Percentiles rank a stretch among this genome's conserved stretches.
These are phyloP conservation scores for Westerdykella aurantiaca DNA, from an alignment of 2,329 filamentous ascomycete genomes.

Conservation along the genomic window DNA sequence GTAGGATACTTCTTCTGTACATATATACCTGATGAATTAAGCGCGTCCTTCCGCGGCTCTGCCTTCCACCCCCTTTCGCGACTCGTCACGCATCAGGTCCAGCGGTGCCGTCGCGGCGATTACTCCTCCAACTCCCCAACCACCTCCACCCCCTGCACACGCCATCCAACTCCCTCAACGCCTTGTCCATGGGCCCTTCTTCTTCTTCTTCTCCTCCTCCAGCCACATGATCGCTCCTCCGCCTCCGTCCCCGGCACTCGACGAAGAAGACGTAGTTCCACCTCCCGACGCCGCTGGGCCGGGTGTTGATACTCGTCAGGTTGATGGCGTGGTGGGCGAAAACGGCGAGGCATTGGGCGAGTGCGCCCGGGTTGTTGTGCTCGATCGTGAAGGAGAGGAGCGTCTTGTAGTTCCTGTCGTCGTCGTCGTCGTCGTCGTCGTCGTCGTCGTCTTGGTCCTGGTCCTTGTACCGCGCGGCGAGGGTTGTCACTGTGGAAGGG, in stretches of 20 bases:
- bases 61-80: background rate
- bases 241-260: constrained; percentile 66
- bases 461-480: background rate
- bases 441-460: background rate
- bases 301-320: constrained; percentile 82
- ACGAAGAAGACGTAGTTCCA: constrained; percentile 97
- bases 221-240: constrained; percentile 53
- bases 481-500: background rate
- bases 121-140: constrained; percentile 59
- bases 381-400: constrained; percentile 79
- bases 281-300: constrained; percentile 66
- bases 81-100: no score
- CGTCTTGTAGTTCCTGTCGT: constrained; percentile 50
- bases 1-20: no score
- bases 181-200: constrained; percentile 54
- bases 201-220: constrained; percentile 44
- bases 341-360: constrained; percentile 73
- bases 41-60: no score
- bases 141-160: constrained; percentile 61
- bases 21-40: background rate
- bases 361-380: constrained; percentile 70
- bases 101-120: background rate
- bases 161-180: constrained; percentile 52
- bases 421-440: background rate
- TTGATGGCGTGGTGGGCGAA: constrained; percentile 72